Evolutionary conservation across 2,329 filamentous ascomycete genomes (phyloP).

Genomic region (Exutisphaerella laricina): DNA sequence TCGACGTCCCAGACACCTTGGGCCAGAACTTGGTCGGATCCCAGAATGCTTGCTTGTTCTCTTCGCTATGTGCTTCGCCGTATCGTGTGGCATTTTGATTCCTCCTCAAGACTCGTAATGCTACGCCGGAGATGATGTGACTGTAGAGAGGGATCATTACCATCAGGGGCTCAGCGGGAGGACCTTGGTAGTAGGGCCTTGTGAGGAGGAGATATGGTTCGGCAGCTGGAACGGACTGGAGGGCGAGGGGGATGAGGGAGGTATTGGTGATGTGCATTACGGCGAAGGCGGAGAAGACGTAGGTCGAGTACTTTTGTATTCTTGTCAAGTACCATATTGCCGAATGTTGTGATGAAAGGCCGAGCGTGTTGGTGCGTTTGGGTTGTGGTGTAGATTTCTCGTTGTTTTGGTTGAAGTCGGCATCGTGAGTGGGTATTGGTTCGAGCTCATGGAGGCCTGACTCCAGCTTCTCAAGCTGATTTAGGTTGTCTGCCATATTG

Average conservation of each 20-base stretch:
- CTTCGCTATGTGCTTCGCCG: conserved; percentile 57
- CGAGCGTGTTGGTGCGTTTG: conserved; percentile 34
- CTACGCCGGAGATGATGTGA: conserved; percentile 72
- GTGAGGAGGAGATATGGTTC: conserved; percentile 87
- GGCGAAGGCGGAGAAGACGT: conserved; percentile 72
- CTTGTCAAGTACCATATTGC: conserved; percentile 71
- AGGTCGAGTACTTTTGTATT: conserved; percentile 83
- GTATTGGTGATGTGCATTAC: conserved; percentile 75
- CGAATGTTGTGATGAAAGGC: conserved; percentile 61
- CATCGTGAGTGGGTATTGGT: conserved; percentile 65
- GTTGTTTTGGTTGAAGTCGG: conserved; percentile 12
- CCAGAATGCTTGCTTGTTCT: conserved; percentile 30
- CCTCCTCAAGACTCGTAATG: conserved; percentile 68
- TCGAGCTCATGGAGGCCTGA: conserved; percentile 64
- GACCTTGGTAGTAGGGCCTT: conserved; percentile 84
- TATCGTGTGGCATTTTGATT: conserved; percentile 67
- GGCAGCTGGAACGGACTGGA: conserved; percentile 64
- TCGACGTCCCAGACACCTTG: conserved; percentile 60
- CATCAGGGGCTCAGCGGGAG: conserved; percentile 71
- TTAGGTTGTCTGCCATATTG: conserved; percentile 29
- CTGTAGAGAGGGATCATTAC: conserved; percentile 67
- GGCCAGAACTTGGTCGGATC: conserved; percentile 59
- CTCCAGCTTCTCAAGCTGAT: conserved; percentile 24
- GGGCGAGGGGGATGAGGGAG: conserved; percentile 70
- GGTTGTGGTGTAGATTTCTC: conserved; percentile 12